Evolutionary conservation across 2,329 filamentous ascomycete species (phyloP).

Genomic region (Arthrobotrys entomopaga): DNA sequence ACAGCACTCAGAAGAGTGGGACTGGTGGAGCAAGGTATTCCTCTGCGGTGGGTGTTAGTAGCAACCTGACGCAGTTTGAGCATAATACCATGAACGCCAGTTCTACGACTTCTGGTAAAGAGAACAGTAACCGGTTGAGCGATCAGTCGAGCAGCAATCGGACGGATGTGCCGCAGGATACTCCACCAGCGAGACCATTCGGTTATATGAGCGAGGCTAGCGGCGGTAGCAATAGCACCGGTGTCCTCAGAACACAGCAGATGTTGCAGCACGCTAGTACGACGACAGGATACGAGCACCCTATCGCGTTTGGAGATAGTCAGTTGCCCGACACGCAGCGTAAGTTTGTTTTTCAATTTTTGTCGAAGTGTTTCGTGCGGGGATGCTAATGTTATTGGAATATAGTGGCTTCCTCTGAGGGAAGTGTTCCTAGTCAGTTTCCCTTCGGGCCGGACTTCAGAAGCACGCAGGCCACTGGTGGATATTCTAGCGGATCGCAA

Average conservation of each 20-base stretch:
- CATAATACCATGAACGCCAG: conserved; percentile 84
- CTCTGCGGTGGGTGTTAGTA: conserved; percentile 62
- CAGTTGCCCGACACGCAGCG: conserved; percentile 73
- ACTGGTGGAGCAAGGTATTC: conserved; percentile 55
- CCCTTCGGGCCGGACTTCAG: conserved; percentile 31
- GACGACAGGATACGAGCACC: conserved; percentile 46
- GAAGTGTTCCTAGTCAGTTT: conserved; percentile 54
- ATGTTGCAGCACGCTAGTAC: conserved; percentile 46
- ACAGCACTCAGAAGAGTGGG: conserved; percentile 25
- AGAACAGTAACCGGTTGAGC: conserved; percentile 39
- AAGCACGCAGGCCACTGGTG: conserved; percentile 42
- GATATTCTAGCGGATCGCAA: conserved; percentile 52
- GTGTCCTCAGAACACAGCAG: conserved; percentile 22
- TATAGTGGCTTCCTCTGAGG: conserved; percentile 55
- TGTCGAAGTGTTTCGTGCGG: conserved; percentile 56
- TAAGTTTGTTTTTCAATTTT: conserved; percentile 62
- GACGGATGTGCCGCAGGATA: conserved; percentile 50
- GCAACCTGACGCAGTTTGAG: conserved; percentile 69
- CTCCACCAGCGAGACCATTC: conserved; percentile 35
- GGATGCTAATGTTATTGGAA: conserved; percentile 40
- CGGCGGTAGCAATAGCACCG: conserved; percentile 19
- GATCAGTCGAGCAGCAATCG: conserved; percentile 66
- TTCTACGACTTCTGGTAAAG: conserved; percentile 77
- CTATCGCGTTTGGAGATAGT: conserved; percentile 64
- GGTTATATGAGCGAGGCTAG: conserved; percentile 19